These are phyloP conservation scores for Malus hybrid DNA, from an alignment of 331 rosid genomes.

Conservation along the genomic window DNA sequence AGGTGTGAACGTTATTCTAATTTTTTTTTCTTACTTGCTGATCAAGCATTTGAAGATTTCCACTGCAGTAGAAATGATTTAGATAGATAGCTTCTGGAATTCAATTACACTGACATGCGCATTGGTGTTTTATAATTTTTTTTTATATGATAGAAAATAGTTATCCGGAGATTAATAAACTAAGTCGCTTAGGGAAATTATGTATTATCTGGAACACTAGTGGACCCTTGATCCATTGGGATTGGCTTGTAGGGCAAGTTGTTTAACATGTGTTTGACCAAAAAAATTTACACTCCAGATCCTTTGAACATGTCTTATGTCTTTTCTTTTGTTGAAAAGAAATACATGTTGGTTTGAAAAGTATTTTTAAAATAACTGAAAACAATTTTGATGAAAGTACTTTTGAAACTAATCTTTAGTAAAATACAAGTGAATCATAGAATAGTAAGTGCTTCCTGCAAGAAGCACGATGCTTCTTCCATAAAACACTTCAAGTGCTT, in stretches of 20 bases:
- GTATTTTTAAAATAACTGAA: too few species aligned
- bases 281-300: background rate
- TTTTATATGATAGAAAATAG: background rate
- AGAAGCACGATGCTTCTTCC: too few species aligned
- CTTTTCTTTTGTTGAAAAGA: background rate
- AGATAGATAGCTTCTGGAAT: background rate
- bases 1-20: background rate
- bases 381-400: too few species aligned
- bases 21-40: background rate
- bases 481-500: too few species aligned
- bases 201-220: background rate
- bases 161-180: background rate
- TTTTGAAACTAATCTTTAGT: too few species aligned
- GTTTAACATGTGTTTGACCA: conserved; percentile 2
- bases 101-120: background rate
- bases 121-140: background rate
- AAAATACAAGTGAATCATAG: too few species aligned
- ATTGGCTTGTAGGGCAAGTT: background rate
- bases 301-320: conserved; percentile 3
- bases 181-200: background rate
- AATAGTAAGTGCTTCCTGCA: too few species aligned
- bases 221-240: background rate
- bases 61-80: background rate
- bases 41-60: background rate
- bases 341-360: background rate